Percentiles rank a stretch among this genome's conserved stretches.
phyloP scores from a whole-genome alignment of 2,329 filamentous ascomycete genomes.

The Orbilia ellipsospora region DNA sequence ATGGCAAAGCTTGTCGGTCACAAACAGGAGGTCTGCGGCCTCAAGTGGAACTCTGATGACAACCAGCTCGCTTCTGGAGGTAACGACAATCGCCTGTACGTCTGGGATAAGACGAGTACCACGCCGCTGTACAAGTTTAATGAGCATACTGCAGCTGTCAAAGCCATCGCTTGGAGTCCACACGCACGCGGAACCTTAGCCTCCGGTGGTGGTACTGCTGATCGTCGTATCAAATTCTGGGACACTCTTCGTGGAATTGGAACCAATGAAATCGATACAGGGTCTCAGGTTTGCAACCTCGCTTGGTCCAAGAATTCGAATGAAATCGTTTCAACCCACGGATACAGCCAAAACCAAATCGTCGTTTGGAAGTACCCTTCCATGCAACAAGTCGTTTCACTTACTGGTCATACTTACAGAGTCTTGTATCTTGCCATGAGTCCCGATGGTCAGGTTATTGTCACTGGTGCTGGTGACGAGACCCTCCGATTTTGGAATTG shows the following conservation, averaged over 20 bases:
- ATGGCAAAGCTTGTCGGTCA: constrained; percentile 87
- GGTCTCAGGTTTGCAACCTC: constrained; percentile 98
- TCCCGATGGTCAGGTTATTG: constrained; percentile 90
- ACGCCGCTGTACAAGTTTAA: constrained; percentile 93
- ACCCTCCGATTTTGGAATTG: constrained; percentile 97
- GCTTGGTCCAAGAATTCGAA: constrained; percentile 98
- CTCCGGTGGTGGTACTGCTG: constrained; percentile 93
- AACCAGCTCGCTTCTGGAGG: constrained; percentile 94
- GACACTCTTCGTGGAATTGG: constrained; percentile 86
- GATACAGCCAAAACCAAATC: constrained; percentile 97
- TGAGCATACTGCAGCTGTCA: constrained; percentile 94
- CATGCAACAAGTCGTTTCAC: constrained; percentile 94
- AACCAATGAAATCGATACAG: constrained; percentile 91
- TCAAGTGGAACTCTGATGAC: constrained; percentile 97
- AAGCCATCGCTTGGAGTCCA: constrained; percentile 97
- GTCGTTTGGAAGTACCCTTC: constrained; percentile 99
- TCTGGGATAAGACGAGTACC: constrained; percentile 96
- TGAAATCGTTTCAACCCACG: constrained; percentile 96
- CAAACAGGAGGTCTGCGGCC: constrained; percentile 96
- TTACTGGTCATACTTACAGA: constrained; percentile 96
- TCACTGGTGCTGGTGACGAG: constrained; percentile 96
- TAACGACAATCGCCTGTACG: constrained; percentile 98
- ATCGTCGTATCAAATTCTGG: constrained; percentile 97
- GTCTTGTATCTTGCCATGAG: constrained; percentile 98
- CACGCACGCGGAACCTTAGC: constrained; percentile 95